These are phyloP conservation scores for Trichocladium uniseriatum DNA, from an alignment of 495 filamentous ascomycete species.

Conservation along the genomic window DNA sequence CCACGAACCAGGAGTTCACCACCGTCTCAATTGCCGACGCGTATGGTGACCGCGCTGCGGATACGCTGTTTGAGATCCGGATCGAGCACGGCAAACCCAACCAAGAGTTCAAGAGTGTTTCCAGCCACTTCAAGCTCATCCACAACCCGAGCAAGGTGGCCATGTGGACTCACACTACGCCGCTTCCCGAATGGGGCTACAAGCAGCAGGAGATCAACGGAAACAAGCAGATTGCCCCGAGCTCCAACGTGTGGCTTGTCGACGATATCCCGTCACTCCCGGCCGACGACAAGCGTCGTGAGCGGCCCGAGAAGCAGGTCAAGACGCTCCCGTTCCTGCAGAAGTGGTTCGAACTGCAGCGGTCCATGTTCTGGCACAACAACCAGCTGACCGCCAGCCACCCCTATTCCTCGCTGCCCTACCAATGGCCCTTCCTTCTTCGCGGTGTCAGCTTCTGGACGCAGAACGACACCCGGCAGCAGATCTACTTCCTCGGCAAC, in stretches of 20 bases:
- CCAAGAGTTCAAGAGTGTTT: slow-evolving; percentile 82
- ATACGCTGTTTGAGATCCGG: slow-evolving; percentile 86
- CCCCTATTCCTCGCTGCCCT: slow-evolving; percentile 89
- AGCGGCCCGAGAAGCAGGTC: slow-evolving; percentile 62
- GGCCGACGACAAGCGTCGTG: slow-evolving; percentile 55
- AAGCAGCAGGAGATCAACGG: slow-evolving; percentile 99
- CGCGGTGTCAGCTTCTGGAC: slow-evolving; percentile 99
- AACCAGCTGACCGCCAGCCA: slow-evolving; percentile 94
- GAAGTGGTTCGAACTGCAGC: slow-evolving; percentile 94
- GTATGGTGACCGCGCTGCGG: slow-evolving; percentile 68
- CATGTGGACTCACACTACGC: slow-evolving; percentile 95
- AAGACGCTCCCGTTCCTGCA: slow-evolving; percentile 79
- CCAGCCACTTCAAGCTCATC: slow-evolving; percentile 88
- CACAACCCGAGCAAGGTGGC: slow-evolving; percentile 90
- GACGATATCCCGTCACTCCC: slow-evolving; percentile 80
- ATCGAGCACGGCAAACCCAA: slow-evolving; percentile 75
- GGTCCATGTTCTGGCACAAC: slow-evolving; percentile 99
- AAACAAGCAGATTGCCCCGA: slow-evolving; percentile 88
- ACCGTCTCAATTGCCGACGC: slow-evolving; percentile 65
- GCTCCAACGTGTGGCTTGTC: slow-evolving; percentile 88
- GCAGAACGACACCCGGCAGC: slow-evolving; percentile 86
- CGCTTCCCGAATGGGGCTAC: slow-evolving; percentile 91
- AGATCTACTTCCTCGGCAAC: slow-evolving; percentile 98
- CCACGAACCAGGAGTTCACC: slow-evolving; percentile 98
- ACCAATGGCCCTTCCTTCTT: slow-evolving; percentile 94